Evolutionary conservation across 75 land plant species (phyloP), one percentile per base, ranked within the genome.

Genomic region (Ceratopteris richardii): DNA sequence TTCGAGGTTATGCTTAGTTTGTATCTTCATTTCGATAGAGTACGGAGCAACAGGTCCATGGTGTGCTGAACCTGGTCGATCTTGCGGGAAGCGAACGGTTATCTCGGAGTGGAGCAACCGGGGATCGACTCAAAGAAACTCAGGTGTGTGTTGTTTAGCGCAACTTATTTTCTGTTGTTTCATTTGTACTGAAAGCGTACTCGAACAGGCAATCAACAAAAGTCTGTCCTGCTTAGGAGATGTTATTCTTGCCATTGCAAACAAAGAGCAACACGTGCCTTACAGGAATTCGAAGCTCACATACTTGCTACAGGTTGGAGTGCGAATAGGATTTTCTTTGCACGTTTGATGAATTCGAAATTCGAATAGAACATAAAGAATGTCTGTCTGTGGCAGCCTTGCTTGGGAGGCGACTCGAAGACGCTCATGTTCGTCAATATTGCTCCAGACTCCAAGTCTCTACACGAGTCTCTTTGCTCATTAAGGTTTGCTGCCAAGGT

Each of bases 401-500:
- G 72, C 36, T 43, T 70, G 17, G 72, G 72, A 31, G 72, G 72
- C 6, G 72, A 70, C 54, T 70, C 72, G 0, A 70, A 70, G 61
- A 70, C 72, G 1, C 53, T 70, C n/a, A 70, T 70, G 72, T 70
- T 70, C 33, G 72, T 70, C 14, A 70, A 70, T 51, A 65, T 70
- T 54, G 65, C 72, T 2, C 72, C 72, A 17, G 72, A 70, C 27
- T 27, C 54, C 21, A 70, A 65, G 37, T 70, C 72, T 7, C 52
- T 70, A 18, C 26, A 55, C 16, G 72, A 70, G 71, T 70, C 72
- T 10, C 39, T 70, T 16, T 70, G 72, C 60, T 66, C 71, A 17
- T 27, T 70, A 41, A 53, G 72, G 58, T 70, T 70, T 70, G 72
- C 72, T 24, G 70, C 72, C n/a, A 70, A 70, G 30, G 72, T 70